Evolutionary conservation across 345 rosid genomes (phyloP), one percentile per base, ranked within the genome.

Genomic region (Populus nigra): DNA sequence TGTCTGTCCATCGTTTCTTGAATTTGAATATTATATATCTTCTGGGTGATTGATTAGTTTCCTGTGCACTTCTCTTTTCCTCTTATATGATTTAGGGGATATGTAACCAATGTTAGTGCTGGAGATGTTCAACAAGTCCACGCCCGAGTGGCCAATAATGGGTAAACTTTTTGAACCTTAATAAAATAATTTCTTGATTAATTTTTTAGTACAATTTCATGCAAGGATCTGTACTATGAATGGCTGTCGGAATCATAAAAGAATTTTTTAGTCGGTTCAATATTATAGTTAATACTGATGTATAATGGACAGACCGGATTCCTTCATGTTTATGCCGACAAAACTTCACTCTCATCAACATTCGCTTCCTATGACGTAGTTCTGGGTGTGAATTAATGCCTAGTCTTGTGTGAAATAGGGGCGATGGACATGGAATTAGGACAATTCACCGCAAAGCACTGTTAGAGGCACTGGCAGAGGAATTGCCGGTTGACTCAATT

Each of bases 381-480:
- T 25, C 39, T 49, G 20, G 2, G n/a, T 8, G 23, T 12, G 20
- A 36, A 36, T 33, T 4, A 39, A 41, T 18, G n/a, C 12, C 41
- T 23, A 65, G 36, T 0, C 3, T 13, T 5, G 17, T 73, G 36
- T 5, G 43, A 41, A 59, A 39, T 50, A 38, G 29, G 72, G 15
- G 68, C 23, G 17, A 2, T 8, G 68, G 2, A 0, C 31, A 27
- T 22, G 82, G 83, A 53, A 75, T 69, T 0, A 80, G 83, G 73
- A 0, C 73, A 9, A 62, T 85, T 18, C 82, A 85, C 65, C 85
- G 88, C 0, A 81, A 63, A 74, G 67, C 50, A 17, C 69, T 87
- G 61, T 33, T 81, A 39, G 79, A 86, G 67, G 73, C 80, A 13
- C 69, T 83, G 61, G 89, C 86, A 23, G 41, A 81, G 20, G 90